phyloP scores from a whole-genome alignment of 768 basidiomycete species.

The Russula griseocarnosa region DNA sequence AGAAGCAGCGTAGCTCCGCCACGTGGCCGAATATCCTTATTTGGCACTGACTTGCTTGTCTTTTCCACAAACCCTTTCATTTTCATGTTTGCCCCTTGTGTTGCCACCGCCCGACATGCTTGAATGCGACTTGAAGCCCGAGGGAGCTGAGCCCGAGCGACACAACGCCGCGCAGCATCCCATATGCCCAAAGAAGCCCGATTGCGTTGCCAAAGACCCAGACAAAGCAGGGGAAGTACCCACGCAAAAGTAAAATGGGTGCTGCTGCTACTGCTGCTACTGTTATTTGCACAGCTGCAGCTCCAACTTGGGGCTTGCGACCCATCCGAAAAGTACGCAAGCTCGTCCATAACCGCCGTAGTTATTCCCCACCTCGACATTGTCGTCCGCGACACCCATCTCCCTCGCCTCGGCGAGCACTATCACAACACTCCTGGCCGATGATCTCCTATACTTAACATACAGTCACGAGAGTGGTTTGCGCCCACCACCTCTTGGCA shows the following conservation, averaged over 20 bases:
- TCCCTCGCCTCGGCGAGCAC: constrained; percentile 75
- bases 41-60: neutral
- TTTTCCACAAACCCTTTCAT: too few relatives aligned
- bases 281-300: constrained; percentile 1
- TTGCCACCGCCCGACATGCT: too few relatives aligned
- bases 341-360: constrained; percentile 47
- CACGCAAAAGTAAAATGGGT: constrained; percentile 12
- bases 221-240: too few relatives aligned
- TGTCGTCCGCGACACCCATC: constrained; percentile 63
- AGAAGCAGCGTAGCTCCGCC: neutral
- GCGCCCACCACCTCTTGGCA: constrained; percentile 50
- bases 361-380: constrained; percentile 65
- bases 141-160: too few relatives aligned
- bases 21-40: constrained; percentile 10
- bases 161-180: too few relatives aligned
- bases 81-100: too few relatives aligned
- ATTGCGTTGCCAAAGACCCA: too few relatives aligned
- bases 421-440: constrained; percentile 77
- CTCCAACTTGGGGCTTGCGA: constrained; percentile 10
- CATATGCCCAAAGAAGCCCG: too few relatives aligned
- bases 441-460: constrained; percentile 92
- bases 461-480: constrained; percentile 69
- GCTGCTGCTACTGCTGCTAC: neutral
- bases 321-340: constrained; percentile 24
- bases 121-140: too few relatives aligned